These are phyloP conservation scores for Crithidia bombi DNA, from an alignment of 208 protist genomes.

Conservation along the genomic window DNA sequence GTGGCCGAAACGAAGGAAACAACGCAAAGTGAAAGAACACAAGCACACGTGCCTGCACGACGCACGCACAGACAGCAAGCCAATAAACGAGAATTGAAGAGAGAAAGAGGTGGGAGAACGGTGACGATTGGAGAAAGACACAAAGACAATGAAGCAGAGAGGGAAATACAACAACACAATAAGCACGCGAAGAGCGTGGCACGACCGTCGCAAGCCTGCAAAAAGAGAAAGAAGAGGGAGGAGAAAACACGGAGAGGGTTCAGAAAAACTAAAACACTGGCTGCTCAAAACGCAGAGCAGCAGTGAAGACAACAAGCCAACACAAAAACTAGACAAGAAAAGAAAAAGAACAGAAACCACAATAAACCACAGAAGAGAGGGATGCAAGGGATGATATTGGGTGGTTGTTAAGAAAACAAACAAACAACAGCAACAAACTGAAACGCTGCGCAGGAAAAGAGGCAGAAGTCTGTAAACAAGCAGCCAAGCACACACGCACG, in stretches of 20 bases:
- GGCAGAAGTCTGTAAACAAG: neutral
- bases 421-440: neutral
- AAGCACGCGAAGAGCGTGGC: no score
- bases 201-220: no score
- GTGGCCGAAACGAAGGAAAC: neutral
- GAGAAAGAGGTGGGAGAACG: conserved; percentile 13
- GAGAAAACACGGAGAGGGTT: neutral
- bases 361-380: neutral
- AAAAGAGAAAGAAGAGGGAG: no score
- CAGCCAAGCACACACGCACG: neutral
- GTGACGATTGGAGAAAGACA: conserved; percentile 2
- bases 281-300: neutral
- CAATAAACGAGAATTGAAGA: no score
- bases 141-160: neutral
- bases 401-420: neutral
- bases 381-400: neutral
- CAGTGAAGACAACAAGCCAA: neutral
- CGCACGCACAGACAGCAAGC: no score
- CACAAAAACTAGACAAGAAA: neutral
- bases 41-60: no score
- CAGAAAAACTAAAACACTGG: neutral
- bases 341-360: neutral
- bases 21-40: neutral
- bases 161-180: neutral
- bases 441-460: neutral